phyloP scores from a whole-genome alignment of 2,329 filamentous ascomycete genomes.

The Penicillium capsulatum region DNA sequence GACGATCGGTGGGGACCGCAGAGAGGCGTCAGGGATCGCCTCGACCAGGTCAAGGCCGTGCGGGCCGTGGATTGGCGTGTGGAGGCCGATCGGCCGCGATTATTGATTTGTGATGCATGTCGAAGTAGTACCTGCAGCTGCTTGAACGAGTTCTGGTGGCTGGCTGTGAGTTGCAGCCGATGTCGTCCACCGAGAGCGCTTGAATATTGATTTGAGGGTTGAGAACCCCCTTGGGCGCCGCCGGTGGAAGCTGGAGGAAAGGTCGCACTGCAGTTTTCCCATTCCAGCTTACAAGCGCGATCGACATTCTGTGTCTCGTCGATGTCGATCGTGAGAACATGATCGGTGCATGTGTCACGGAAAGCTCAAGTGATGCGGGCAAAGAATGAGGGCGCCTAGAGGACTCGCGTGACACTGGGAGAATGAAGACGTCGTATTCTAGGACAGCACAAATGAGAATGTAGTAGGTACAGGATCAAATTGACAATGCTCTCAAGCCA shows the following conservation, averaged over 20 bases:
- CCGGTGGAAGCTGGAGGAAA: no score
- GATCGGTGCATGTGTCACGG: slow-evolving; percentile 2
- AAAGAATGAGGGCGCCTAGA: no score
- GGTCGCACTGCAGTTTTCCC: no score
- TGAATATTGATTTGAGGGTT: neutral
- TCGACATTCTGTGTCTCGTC: neutral
- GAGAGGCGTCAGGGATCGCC: no score
- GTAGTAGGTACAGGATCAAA: no score
- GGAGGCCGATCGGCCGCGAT: slow-evolving; percentile 6
- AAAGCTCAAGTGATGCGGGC: no score
- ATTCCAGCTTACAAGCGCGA: neutral
- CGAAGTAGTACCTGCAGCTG: slow-evolving; percentile 21
- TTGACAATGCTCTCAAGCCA: no score
- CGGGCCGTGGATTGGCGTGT: slow-evolving; percentile 9
- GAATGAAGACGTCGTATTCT: no score
- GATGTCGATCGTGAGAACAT: neutral
- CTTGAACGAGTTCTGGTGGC: slow-evolving; percentile 12
- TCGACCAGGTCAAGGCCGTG: slow-evolving; percentile 1
- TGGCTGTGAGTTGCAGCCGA: slow-evolving; percentile 8
- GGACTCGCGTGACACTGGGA: no score
- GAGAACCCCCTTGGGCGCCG: neutral
- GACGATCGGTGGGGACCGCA: slow-evolving; percentile 9
- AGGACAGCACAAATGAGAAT: no score
- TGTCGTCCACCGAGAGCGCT: slow-evolving; percentile 7
- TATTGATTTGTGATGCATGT: slow-evolving; percentile 14